Evolutionary conservation across 2,329 filamentous ascomycete species (phyloP).

Genomic region (Metarhizium rileyi): DNA sequence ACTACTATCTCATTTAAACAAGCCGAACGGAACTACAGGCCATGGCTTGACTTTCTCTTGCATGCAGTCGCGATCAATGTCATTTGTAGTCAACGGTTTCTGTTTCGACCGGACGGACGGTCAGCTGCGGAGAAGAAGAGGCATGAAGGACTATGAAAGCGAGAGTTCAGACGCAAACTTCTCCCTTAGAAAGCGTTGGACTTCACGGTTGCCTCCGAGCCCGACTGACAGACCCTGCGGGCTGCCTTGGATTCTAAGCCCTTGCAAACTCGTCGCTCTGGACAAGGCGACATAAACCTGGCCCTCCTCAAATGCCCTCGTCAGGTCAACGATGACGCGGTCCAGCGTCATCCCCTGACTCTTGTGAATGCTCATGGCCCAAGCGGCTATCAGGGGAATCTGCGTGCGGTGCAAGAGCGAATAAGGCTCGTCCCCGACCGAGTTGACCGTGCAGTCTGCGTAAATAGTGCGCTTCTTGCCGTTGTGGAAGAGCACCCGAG

Average conservation of each 20-base stretch:
- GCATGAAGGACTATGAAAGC: not conserved
- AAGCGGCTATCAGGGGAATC: constrained; percentile 48
- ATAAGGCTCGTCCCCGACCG: constrained; percentile 37
- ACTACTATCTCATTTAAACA: not conserved
- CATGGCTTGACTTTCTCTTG: not conserved
- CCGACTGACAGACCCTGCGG: not conserved
- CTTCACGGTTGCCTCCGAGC: not conserved
- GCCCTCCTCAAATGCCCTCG: constrained; percentile 41
- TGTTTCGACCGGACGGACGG: not conserved
- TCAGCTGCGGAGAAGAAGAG: not conserved
- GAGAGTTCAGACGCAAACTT: not conserved
- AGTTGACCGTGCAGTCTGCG: constrained; percentile 38
- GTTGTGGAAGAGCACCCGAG: constrained; percentile 40
- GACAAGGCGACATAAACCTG: constrained; percentile 46
- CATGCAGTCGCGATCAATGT: not conserved
- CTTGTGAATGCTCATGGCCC: constrained; percentile 57
- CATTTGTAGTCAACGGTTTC: not conserved
- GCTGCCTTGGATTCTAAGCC: constrained; percentile 10
- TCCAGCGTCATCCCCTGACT: constrained; percentile 54
- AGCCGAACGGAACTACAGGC: not conserved
- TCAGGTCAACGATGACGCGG: constrained; percentile 44
- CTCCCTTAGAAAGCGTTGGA: not conserved
- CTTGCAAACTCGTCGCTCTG: constrained; percentile 11
- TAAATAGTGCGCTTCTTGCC: constrained; percentile 34
- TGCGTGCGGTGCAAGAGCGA: constrained; percentile 46